Conservation (phyloP, 2,329 filamentous ascomycete genomes). For the Xylariales sp. region DNA sequence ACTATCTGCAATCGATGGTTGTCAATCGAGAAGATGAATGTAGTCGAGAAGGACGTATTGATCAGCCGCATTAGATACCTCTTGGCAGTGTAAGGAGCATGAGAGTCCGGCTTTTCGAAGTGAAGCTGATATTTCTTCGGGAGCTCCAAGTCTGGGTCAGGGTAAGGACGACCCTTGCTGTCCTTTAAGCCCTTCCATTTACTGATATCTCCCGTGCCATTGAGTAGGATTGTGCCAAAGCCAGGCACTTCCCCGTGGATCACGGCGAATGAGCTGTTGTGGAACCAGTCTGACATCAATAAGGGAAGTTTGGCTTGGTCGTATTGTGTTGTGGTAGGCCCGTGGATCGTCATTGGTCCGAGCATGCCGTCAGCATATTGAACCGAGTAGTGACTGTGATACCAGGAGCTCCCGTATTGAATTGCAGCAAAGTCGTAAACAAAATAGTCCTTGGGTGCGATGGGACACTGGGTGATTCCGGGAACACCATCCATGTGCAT, state of each 20-base stretch:
- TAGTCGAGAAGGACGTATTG: conserved; percentile 47
- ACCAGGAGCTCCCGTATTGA: conserved; percentile 53
- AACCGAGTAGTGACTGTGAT: conserved; percentile 53
- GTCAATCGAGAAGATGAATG: conserved; percentile 53
- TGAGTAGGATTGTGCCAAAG: conserved; percentile 54
- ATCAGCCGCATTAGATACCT: conserved; percentile 55
- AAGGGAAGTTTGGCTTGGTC: conserved; percentile 60
- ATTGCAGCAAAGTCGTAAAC: conserved; percentile 50
- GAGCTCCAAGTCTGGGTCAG: too few species aligned
- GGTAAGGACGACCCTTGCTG: too few species aligned
- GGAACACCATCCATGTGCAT: conserved; percentile 51
- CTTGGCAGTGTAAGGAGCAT: conserved; percentile 47
- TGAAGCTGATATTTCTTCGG: too few species aligned
- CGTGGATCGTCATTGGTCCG: conserved; percentile 59
- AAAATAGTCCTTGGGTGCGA: conserved; percentile 53
- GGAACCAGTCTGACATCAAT: conserved; percentile 58
- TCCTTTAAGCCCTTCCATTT: too few species aligned
- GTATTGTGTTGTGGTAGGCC: conserved; percentile 48
- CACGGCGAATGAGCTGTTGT: conserved; percentile 42
- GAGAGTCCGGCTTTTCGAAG: conserved; percentile 47
- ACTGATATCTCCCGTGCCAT: conserved; percentile 29
- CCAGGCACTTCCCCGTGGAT: conserved; percentile 42
- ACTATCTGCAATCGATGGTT: conserved; percentile 61
- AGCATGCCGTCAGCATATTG: conserved; percentile 56
- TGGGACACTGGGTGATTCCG: conserved; percentile 58